These are phyloP conservation scores for Bacidia gigantensis DNA, from an alignment of 495 filamentous ascomycete species.

Conservation along the genomic window DNA sequence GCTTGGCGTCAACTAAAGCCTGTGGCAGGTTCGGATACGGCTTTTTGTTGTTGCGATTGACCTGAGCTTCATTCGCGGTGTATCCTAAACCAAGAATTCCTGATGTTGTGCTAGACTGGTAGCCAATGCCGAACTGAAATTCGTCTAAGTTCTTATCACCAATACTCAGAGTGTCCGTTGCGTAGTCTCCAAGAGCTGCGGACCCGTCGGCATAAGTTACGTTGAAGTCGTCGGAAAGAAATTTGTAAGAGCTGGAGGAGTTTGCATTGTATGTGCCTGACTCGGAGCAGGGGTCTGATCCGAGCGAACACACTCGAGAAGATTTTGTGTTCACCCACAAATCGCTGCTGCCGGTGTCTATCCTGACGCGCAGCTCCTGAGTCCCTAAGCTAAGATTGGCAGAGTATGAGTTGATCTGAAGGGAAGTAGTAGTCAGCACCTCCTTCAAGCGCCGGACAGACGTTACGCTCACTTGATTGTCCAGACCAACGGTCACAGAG, in stretches of 20 bases:
- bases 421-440: neutral
- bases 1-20: conserved; percentile 51
- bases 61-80: conserved; percentile 62
- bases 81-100: conserved; percentile 94
- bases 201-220: conserved; percentile 86
- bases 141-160: conserved; percentile 43
- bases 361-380: conserved; percentile 47
- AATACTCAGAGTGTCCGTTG: conserved; percentile 60
- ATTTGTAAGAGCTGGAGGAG: conserved; percentile 66
- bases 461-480: conserved; percentile 25
- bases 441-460: neutral
- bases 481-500: conserved; percentile 24
- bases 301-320: conserved; percentile 9
- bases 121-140: conserved; percentile 82
- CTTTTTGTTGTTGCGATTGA: conserved; percentile 40
- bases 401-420: conserved; percentile 37
- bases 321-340: conserved; percentile 41
- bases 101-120: conserved; percentile 52
- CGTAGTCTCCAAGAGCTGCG: conserved; percentile 71
- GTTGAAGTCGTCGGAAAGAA: conserved; percentile 66
- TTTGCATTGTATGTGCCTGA: conserved; percentile 62
- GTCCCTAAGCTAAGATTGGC: conserved; percentile 62
- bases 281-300: conserved; percentile 33
- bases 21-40: conserved; percentile 70
- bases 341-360: conserved; percentile 84